A percentile compares a stretch with the other conserved stretches of the same genome.
Conservation (phyloP, 2,329 filamentous ascomycete species). For the Colletotrichum scovillei region DNA sequence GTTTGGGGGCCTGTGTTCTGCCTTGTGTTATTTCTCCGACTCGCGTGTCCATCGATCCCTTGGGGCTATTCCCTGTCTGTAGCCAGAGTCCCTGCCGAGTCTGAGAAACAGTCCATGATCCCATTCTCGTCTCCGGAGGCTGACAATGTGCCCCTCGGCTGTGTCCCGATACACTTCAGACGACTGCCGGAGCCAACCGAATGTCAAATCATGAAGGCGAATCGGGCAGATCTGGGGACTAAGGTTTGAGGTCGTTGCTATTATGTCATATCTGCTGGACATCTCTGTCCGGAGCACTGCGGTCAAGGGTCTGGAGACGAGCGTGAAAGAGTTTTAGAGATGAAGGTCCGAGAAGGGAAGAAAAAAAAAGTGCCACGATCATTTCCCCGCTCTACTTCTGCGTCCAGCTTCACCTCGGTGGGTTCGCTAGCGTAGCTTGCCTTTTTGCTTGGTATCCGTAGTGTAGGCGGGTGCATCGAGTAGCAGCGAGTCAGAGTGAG, state of each 20-base stretch:
- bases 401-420: conserved; percentile 22
- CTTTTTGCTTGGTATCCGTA: background rate
- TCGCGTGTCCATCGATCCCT: conserved; percentile 15
- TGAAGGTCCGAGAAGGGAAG: background rate
- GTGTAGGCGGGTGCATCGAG: background rate
- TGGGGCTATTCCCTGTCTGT: background rate
- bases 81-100: background rate
- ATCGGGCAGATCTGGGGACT: background rate
- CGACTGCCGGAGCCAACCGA: conserved; percentile 21
- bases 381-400: background rate
- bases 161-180: conserved; percentile 7
- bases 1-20: conserved; percentile 20
- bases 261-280: conserved; percentile 10
- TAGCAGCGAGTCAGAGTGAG: conserved; percentile 23
- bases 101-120: background rate
- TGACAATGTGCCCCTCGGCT: background rate
- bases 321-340: background rate
- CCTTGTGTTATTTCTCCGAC: conserved; percentile 32
- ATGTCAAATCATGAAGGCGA: background rate
- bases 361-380: conserved; percentile 5
- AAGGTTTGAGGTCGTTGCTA: conserved; percentile 11
- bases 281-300: background rate
- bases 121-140: background rate
- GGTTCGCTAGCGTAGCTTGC: conserved; percentile 14
- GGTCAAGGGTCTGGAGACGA: background rate